phyloP scores from a whole-genome alignment of 805 yeast species.

The Kurtzmaniella cleridarum region DNA sequence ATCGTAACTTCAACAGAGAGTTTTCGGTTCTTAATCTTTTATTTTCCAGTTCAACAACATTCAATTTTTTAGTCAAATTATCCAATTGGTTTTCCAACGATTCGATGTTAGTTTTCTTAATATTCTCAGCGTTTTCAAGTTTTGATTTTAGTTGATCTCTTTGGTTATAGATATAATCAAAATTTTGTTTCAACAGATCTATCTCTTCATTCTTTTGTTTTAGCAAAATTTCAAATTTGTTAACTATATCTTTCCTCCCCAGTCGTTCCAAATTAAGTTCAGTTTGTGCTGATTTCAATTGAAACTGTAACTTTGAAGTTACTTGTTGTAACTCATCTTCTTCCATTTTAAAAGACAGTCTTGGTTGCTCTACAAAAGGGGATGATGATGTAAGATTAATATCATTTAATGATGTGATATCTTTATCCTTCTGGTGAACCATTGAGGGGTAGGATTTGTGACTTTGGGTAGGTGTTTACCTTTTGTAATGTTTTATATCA shows the following conservation, averaged over 20 bases:
- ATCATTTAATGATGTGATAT: not conserved
- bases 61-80: slow-evolving; percentile 5
- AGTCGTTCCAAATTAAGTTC: slow-evolving; percentile 29
- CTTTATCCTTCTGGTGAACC: not conserved
- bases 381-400: slow-evolving; percentile 9
- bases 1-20: slow-evolving; percentile 16
- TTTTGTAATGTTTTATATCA: no score
- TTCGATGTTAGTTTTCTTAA: slow-evolving; percentile 13
- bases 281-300: slow-evolving; percentile 24
- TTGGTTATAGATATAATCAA: slow-evolving; percentile 31
- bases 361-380: slow-evolving; percentile 24
- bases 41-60: slow-evolving; percentile 7
- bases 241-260: slow-evolving; percentile 18
- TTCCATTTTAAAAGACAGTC: not conserved
- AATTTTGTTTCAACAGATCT: slow-evolving; percentile 27
- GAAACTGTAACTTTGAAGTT: slow-evolving; percentile 26
- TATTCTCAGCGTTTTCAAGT: slow-evolving; percentile 24
- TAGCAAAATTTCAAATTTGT: slow-evolving; percentile 23
- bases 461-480: no score
- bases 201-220: slow-evolving; percentile 27
- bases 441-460: no score
- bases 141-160: slow-evolving; percentile 28
- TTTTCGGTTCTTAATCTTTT: slow-evolving; percentile 11
- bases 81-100: slow-evolving; percentile 15
- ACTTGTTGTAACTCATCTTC: slow-evolving; percentile 14